These are phyloP conservation scores for Xerophyta viscosa DNA, from an alignment of 106 monocot genomes.

Conservation along the genomic window DNA sequence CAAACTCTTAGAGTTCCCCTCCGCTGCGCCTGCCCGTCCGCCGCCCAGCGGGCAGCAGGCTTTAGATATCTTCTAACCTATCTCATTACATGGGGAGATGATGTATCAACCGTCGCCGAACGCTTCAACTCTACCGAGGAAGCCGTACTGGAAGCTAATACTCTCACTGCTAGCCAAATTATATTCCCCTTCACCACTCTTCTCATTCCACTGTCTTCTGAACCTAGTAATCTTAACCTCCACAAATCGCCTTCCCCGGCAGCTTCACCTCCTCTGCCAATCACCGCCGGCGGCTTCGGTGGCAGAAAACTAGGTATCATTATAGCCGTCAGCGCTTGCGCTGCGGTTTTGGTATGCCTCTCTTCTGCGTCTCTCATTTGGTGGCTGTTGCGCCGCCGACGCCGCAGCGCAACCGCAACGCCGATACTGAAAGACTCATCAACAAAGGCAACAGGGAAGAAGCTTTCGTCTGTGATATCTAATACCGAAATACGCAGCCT, in stretches of 20 bases:
- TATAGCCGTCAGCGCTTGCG: constrained; percentile 42
- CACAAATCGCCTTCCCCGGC: constrained; percentile 1
- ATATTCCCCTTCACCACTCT: constrained; percentile 71
- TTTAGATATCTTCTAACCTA: constrained; percentile 56
- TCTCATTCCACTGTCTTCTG: constrained; percentile 40
- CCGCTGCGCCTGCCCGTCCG: constrained; percentile 74
- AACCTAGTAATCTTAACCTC: constrained; percentile 28
- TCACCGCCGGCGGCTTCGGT: constrained; percentile 3
- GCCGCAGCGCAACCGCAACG: no score
- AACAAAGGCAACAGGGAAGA: not conserved
- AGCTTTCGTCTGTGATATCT: constrained; percentile 8
- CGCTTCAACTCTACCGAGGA: constrained; percentile 19
- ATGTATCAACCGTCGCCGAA: constrained; percentile 27
- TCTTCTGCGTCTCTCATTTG: not conserved
- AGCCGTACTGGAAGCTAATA: constrained; percentile 43
- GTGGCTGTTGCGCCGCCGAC: constrained; percentile 10
- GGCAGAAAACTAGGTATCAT: constrained; percentile 21
- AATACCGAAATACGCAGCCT: constrained; percentile 33
- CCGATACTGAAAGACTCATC: no score
- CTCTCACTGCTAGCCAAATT: constrained; percentile 3
- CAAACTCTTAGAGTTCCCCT: constrained; percentile 36
- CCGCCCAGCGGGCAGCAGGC: constrained; percentile 36
- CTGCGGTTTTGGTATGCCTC: constrained; percentile 15
- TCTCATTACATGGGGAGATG: constrained; percentile 34
- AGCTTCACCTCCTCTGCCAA: constrained; percentile 2